These are phyloP conservation scores for Macroventuria anomochaeta DNA, from an alignment of 2,329 filamentous ascomycete genomes.

Conservation along the genomic window DNA sequence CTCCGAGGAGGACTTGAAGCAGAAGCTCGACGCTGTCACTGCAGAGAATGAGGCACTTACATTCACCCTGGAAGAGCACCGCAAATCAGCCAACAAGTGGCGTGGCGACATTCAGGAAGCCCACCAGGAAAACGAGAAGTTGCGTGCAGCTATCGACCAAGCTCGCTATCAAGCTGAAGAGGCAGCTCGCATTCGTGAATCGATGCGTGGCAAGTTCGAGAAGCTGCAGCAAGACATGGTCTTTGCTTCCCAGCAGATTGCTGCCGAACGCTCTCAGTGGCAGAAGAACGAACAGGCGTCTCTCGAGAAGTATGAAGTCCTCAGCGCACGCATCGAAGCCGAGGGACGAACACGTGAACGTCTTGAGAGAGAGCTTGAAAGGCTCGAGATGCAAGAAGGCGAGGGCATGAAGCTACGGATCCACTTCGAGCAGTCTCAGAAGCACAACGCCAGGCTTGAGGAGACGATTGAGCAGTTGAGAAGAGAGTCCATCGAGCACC, in stretches of 20 bases:
- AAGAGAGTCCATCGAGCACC: conserved; percentile 73
- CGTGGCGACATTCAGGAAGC: conserved; percentile 64
- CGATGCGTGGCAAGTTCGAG: conserved; percentile 83
- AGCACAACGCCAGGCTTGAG: conserved; percentile 70
- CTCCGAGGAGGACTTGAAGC: conserved; percentile 56
- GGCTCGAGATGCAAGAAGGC: conserved; percentile 66
- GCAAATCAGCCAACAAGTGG: conserved; percentile 65
- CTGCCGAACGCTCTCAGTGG: conserved; percentile 80
- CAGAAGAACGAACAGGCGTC: conserved; percentile 71
- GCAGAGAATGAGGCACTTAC: conserved; percentile 67
- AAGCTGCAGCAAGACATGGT: conserved; percentile 88
- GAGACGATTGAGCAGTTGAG: conserved; percentile 60
- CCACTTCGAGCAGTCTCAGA: conserved; percentile 67
- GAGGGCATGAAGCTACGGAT: conserved; percentile 80
- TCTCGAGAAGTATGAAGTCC: conserved; percentile 59
- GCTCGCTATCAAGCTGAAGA: conserved; percentile 82
- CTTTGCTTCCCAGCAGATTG: conserved; percentile 76
- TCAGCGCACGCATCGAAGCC: conserved; percentile 60
- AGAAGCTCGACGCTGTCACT: conserved; percentile 60
- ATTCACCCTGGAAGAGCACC: conserved; percentile 69
- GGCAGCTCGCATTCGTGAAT: conserved; percentile 82
- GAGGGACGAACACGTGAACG: conserved; percentile 53
- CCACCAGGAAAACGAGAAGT: conserved; percentile 64
- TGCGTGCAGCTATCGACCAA: conserved; percentile 75
- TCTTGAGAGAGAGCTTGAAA: conserved; percentile 55